Evolutionary conservation across 1,284 basidiomycete species (phyloP), one percentile per base, ranked within the genome.

Genomic region (Pyrrhoderma noxium): DNA sequence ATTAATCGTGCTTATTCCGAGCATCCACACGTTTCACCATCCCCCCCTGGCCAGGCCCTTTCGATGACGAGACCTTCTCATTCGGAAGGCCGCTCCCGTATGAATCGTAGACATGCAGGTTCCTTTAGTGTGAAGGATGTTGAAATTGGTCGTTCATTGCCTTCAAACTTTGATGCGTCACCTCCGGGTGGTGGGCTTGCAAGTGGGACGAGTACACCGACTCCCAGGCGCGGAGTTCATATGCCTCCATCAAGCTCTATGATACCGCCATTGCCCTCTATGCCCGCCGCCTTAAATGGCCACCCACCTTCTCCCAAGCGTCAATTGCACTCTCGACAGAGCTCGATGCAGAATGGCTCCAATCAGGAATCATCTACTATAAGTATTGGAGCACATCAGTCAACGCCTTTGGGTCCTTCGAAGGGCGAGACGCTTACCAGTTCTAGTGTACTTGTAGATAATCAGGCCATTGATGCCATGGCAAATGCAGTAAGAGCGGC

Each of bases 61-160:
- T 18, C 44, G 22, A 54, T 51, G 52, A 46, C 21, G 47, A 39
- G 52, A 25, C 45, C 55, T 8, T 19, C 42, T 5, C 38, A 40
- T 9, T 47, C 52, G n/a, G 52, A 56, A 34, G 47, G 44, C 3
- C 55, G 68, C 53, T 58, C 62, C 42, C 67, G 68, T 51, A 79
- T 74, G 59, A 76, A 75, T 56, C 77, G 92, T n/a, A 5, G 27
- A 31, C 89, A 95, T 64, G 93, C 89, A 1, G 93, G 93, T 4
- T 95, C 92, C 0, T 96, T 95, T 70, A 93, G 90, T 58, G 85
- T 78, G 34, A 88, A 91, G 62, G 93, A 96, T 64, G 86, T 96
- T 1, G 85, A 94, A 64, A 81, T 90, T 51, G 93, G 93, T 35
- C 89, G 85, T 66, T 73, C 79, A 49, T 69, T 95, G 57, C 86